Base-by-base conservation (phyloP, 108 stramenopile species). In the Pseudonitzschia delicatissima region DNA sequence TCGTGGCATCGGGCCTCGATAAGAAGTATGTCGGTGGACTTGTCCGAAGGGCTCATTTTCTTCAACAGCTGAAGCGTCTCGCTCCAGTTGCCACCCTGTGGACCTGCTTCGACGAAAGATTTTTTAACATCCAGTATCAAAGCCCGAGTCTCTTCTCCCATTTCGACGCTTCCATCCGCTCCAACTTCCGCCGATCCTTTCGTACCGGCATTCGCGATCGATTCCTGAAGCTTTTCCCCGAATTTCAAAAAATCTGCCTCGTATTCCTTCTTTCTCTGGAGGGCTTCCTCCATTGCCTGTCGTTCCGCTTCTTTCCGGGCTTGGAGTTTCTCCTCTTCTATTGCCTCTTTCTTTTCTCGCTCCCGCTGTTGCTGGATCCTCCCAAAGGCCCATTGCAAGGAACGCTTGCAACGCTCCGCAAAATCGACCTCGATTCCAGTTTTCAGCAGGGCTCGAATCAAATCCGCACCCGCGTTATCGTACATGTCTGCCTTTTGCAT, bases 1-100 rank as follows among this genome's bases (percentile, higher is more conserved):
- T 83, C 78, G 44, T 74, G 79, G 42, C 79, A 83, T 29, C 82
- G 75, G 1, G 82, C 82, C 61, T 83, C 79, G 23, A 83, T 83
- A 59, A 83, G 75, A 18, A 80, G 60, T 11, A 83, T 50, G 21
- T 77, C 79, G 0, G 66, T 72, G 34, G 69, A 60, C 45, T 83
- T 83, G 60, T 80, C 76, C 4, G 74, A 70, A 21, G 69, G 76
- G 13, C 77, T 35, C 26, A 79, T 58, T 51, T 77, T 83, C 42
- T 67, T 77, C 11, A 80, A 37, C 12, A 83, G 53, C 57, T 77
- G 69, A 20, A 83, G 45, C 0, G 73, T 68, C 12, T 80, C 76
- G 32, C 50, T 70, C 50, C 69, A 80, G 28, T 72, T 60, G 8
- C 73, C 73, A 31, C 76, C 79, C 34, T 68, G 57, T 33, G 72